These are phyloP conservation scores for Mesembryanthemum crystallinum DNA, from an alignment of 148 eudicot genomes.

Conservation along the genomic window DNA sequence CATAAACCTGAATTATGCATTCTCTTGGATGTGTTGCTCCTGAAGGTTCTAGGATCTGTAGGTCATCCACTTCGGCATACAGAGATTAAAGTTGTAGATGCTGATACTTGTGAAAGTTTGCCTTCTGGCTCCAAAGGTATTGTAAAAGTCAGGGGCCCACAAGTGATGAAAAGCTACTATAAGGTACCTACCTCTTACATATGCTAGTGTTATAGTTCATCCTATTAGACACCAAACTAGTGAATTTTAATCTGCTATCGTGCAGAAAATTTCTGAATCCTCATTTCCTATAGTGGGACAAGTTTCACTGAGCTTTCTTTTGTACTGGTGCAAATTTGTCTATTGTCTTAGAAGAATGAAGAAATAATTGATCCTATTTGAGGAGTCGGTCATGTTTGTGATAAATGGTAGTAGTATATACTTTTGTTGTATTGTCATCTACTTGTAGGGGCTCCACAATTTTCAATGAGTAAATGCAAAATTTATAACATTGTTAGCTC, in stretches of 20 bases:
- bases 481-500: no score
- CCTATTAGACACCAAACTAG: background rate
- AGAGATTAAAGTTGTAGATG: conserved; percentile 69
- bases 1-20: background rate
- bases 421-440: background rate
- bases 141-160: conserved; percentile 81
- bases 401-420: background rate
- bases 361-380: background rate
- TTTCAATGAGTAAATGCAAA: background rate
- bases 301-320: background rate
- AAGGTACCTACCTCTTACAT: conserved; percentile 48
- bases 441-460: background rate
- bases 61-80: conserved; percentile 72
- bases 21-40: conserved; percentile 24
- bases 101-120: conserved; percentile 57
- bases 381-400: no score
- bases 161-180: conserved; percentile 91
- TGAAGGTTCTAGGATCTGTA: conserved; percentile 85
- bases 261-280: background rate
- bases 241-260: background rate
- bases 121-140: conserved; percentile 81
- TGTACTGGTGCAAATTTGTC: background rate
- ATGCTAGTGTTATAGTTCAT: background rate
- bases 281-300: background rate
- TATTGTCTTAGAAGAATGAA: background rate